Base-by-base conservation (phyloP, 805 yeast species). In the Ogataea pilisensis region DNA sequence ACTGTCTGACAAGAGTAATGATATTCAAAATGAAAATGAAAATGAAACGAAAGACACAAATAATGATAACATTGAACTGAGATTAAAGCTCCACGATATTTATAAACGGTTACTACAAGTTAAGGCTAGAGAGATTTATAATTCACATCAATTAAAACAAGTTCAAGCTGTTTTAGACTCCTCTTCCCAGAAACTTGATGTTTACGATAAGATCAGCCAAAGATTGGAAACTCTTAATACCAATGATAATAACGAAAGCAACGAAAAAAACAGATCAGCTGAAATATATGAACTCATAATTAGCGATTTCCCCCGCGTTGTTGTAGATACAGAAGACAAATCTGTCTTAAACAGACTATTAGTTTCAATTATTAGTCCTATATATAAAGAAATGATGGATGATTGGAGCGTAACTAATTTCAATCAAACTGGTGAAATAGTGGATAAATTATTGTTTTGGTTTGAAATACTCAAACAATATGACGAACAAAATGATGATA, bases 341-440 rank as follows among this genome's bases (percentile, higher is more conserved):
- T 18, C 29, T 22, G 18, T 32, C 24, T 31, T 51, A 14, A 44
- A 42, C 1, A 50, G 48, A 13, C 19, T 55, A 3, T 34, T 56
- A 2, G 34, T 51, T 5, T 45, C 62, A 1, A 27, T 51, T 7
- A 14, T 65, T 5, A 46, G 44, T 13, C 58, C 64, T 2, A n/a
- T 42, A 3, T 39, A 57, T 17, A 12, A 28, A 1, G 11, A 31
- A 3, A 24, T 48, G 6, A 45, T 71, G 19, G 49, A 46, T 1
- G 4, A 42, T 2, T 75, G 79, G 76, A 54, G 63, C 31, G 69
- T 73, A 0, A 45, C 58, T 4, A 53, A 59, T 12, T 49, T 70
- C 8, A 58, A 63, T 3, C 47, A 54, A 8, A 54, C 60, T 1
- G 42, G 44, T 11, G 46, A 42, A 2, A 38, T 70, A 11, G 45